A percentile compares a stretch with the other conserved stretches of the same genome.
Conservation (phyloP, 495 filamentous ascomycete genomes). For the Podospora sp. region DNA sequence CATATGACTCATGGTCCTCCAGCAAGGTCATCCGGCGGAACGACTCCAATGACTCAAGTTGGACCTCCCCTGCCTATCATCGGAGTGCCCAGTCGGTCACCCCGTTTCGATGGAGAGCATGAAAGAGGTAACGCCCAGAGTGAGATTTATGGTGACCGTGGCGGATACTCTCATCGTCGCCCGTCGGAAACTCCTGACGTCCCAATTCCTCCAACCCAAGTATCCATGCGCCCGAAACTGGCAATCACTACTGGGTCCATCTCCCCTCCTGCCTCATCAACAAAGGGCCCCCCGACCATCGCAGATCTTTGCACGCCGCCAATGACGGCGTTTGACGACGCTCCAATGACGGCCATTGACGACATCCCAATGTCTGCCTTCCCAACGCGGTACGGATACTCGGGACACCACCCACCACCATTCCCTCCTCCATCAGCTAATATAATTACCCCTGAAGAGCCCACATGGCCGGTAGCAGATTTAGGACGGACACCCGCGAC, state of each 20-base stretch:
- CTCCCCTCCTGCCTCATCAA: slow-evolving; percentile 19
- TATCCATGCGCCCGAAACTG: slow-evolving; percentile 25
- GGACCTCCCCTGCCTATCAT: neutral
- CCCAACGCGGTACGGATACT: neutral
- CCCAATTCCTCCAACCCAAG: neutral
- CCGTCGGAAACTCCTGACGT: neutral
- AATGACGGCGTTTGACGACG: slow-evolving; percentile 26
- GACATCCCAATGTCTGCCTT: slow-evolving; percentile 16
- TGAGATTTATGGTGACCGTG: neutral
- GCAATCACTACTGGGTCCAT: slow-evolving; percentile 23
- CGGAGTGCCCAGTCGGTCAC: slow-evolving; percentile 7
- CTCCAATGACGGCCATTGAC: slow-evolving; percentile 14
- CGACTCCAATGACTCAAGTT: neutral
- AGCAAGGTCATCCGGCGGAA: neutral
- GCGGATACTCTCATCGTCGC: neutral
- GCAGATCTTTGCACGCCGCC: slow-evolving; percentile 30
- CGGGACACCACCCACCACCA: slow-evolving; percentile 7
- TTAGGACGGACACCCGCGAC: slow-evolving; percentile 7
- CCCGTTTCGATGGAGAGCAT: slow-evolving; percentile 12
- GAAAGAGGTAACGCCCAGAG: neutral
- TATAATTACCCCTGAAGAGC: slow-evolving; percentile 27
- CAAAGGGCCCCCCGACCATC: slow-evolving; percentile 20
- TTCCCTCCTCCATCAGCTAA: slow-evolving; percentile 21
- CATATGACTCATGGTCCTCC: neutral
- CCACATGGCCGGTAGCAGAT: slow-evolving; percentile 24